These are phyloP conservation scores for Trichoderma guizhouense DNA, from an alignment of 2,329 filamentous ascomycete species.

Conservation along the genomic window DNA sequence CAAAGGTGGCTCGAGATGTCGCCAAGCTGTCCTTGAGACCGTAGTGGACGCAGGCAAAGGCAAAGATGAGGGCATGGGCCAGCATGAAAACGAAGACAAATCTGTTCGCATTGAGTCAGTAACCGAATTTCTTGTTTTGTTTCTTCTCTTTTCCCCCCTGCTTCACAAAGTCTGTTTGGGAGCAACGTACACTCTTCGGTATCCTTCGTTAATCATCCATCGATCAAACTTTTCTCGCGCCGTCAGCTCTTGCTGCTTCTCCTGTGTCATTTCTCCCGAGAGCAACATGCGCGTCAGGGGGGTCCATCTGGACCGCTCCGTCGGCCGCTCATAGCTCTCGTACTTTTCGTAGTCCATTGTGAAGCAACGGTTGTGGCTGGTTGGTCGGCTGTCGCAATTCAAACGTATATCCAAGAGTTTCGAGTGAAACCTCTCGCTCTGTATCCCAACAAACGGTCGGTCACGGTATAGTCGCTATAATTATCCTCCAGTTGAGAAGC, in stretches of 20 bases:
- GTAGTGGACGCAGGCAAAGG: conserved; percentile 78
- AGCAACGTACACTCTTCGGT: conserved; percentile 66
- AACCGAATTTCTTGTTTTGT: neutral
- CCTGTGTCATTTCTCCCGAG: conserved; percentile 76
- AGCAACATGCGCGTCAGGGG: conserved; percentile 78
- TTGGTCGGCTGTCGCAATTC: neutral
- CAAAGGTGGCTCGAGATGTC: conserved; percentile 64
- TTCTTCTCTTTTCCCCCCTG: no score
- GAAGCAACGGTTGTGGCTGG: neutral
- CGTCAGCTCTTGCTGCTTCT: conserved; percentile 65
- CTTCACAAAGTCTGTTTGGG: neutral
- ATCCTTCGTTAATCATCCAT: conserved; percentile 90
- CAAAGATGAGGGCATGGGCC: conserved; percentile 72
- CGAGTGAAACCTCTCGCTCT: neutral
- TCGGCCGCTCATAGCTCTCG: conserved; percentile 37
- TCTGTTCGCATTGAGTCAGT: conserved; percentile 38
- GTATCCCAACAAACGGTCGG: neutral
- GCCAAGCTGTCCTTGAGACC: conserved; percentile 72
- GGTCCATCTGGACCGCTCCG: conserved; percentile 77
- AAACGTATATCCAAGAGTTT: neutral
- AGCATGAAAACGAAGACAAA: conserved; percentile 74
- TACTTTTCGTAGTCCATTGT: conserved; percentile 31
- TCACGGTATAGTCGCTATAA: neutral
- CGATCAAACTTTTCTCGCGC: conserved; percentile 71
- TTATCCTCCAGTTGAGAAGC: neutral